Conservation (phyloP, 305 asterid genomes). For the Solanum aculeatissimum region DNA sequence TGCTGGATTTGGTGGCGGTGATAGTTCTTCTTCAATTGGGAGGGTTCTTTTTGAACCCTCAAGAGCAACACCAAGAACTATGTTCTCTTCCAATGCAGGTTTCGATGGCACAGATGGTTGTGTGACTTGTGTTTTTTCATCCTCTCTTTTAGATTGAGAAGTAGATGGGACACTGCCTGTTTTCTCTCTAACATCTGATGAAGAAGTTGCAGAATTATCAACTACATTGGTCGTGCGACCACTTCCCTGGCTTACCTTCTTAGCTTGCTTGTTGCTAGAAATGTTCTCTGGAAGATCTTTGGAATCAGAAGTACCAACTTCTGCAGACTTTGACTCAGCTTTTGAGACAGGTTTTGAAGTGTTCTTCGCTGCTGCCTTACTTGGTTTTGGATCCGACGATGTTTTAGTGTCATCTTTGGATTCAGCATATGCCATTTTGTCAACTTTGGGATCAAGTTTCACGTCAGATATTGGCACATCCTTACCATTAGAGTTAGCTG, state of each 20-base stretch:
- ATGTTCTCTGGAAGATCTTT: conserved; percentile 12
- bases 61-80: conserved; percentile 93
- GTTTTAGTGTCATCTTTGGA: conserved; percentile 28
- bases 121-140: conserved; percentile 16
- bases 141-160: conserved; percentile 38
- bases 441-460: conserved; percentile 38
- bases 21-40: conserved; percentile 70
- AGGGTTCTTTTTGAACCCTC: conserved; percentile 97
- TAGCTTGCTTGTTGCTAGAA: conserved; percentile 18
- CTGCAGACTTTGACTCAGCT: conserved; percentile 18
- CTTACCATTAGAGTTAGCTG: conserved; percentile 12
- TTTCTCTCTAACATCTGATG: conserved; percentile 24
- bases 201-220: conserved; percentile 13
- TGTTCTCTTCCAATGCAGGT: conserved; percentile 74
- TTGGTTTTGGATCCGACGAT: conserved; percentile 28
- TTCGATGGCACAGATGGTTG: conserved; percentile 31
- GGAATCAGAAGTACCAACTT: conserved; percentile 21
- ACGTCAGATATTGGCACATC: conserved; percentile 8
- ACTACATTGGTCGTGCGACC: background rate
- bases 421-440: conserved; percentile 21
- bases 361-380: conserved; percentile 15
- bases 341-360: conserved; percentile 22
- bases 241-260: conserved; percentile 26
- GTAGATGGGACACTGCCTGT: conserved; percentile 15
- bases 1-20: conserved; percentile 18